Evolutionary conservation across 1,284 basidiomycete genomes (phyloP), one percentile per base, ranked within the genome.

Genomic region (Bjerkandera adusta): DNA sequence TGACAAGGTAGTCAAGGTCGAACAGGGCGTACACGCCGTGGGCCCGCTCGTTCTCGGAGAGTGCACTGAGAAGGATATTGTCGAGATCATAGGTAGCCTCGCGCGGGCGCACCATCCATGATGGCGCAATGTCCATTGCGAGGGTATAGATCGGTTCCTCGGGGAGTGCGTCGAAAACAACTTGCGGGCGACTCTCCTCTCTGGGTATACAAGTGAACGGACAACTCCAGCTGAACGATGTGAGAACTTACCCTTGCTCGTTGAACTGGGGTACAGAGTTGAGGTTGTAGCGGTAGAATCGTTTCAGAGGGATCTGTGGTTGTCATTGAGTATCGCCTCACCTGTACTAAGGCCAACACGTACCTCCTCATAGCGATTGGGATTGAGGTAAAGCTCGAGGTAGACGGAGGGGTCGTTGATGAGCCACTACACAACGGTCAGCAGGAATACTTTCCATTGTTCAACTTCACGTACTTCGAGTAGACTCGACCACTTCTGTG

Each of bases 51-150:
- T 75, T 69, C 0, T 71, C 66, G 2, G 79, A 72, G 2, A 94
- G 71, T 32, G 80, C 77, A 4, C 76, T 75, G 5, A 98, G 79
- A 34, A 94, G 88, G 47, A 99, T 89, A 62, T 99, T 99, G 70
- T 99, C 97, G 20, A 99, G 81, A 64, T 99, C 96, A 55, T 97
- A 92, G 0, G 89, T 73, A 0, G 94, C 90, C 59, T 93, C 84
- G 18, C 81, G 80, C 0, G 96, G 94, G 39, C 92, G 88, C 12
- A 94, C 91, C 15, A 98, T 79, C 94, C 96, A 98, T 0, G 94
- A 81, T 1, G 84, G 77, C 2, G 91, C 90, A 1, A 92, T 85
- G 47, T 98, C 93, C 77, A 97, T 85, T 2, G 83, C 84, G 7
- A 99, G 76, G 0, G 96, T 99, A 55, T 96, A 90, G 50, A 99